Conservation (phyloP, 1,284 basidiomycete genomes). For the Cryptococcus depauperatus region DNA sequence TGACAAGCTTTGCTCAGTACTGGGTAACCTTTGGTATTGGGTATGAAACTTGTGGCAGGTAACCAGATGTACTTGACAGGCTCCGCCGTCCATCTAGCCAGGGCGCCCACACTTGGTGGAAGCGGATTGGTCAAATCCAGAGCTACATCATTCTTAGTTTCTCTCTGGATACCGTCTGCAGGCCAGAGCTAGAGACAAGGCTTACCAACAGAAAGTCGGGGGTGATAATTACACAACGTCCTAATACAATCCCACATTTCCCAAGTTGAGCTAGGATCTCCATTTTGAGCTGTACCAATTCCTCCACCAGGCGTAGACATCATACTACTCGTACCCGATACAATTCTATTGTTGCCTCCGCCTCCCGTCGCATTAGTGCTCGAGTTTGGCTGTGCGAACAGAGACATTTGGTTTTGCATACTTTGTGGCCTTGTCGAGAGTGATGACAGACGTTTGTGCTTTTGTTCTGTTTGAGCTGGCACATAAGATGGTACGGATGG, state of each 20-base stretch:
- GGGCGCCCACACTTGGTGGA: slow-evolving; percentile 61
- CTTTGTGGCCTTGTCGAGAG: slow-evolving; percentile 34
- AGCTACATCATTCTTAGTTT: slow-evolving; percentile 48
- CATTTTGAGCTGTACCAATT: slow-evolving; percentile 14
- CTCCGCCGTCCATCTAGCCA: slow-evolving; percentile 85
- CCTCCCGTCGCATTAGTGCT: background rate
- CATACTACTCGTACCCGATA: slow-evolving; percentile 22
- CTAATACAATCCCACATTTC: slow-evolving; percentile 97
- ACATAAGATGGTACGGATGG: slow-evolving; percentile 22
- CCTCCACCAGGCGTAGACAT: slow-evolving; percentile 14
- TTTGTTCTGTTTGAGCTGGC: slow-evolving; percentile 8
- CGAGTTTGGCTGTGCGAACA: background rate
- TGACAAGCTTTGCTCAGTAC: slow-evolving; percentile 90
- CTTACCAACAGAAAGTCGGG: slow-evolving; percentile 71
- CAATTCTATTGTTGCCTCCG: slow-evolving; percentile 7
- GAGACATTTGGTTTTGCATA: slow-evolving; percentile 14
- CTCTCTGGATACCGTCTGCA: too few relatives aligned
- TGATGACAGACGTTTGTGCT: slow-evolving; percentile 39
- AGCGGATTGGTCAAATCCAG: slow-evolving; percentile 83
- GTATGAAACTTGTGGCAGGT: slow-evolving; percentile 83
- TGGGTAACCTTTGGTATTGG: slow-evolving; percentile 94
- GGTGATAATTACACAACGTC: slow-evolving; percentile 77
- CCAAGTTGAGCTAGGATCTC: slow-evolving; percentile 78
- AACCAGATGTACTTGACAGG: slow-evolving; percentile 80
- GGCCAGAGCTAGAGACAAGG: too few relatives aligned